phyloP scores from a whole-genome alignment of 768 basidiomycete genomes.

The Pholiota microspora region DNA sequence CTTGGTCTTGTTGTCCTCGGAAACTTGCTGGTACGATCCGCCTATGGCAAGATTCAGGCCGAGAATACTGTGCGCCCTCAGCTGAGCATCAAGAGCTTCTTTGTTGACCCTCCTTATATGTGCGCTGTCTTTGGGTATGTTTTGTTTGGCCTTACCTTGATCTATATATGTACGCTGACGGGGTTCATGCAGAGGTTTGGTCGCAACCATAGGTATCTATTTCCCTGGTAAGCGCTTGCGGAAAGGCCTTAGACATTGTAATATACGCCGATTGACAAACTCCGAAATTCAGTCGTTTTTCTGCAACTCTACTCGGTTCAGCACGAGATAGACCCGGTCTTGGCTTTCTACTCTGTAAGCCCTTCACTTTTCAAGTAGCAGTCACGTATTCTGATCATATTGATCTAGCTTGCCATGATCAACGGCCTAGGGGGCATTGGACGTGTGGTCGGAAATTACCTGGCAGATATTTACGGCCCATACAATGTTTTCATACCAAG shows the following conservation, averaged over 20 bases:
- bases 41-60: background rate
- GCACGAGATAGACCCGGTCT: conserved; percentile 35
- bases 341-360: conserved; percentile 50
- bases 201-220: conserved; percentile 15
- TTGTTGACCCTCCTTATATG: conserved; percentile 26
- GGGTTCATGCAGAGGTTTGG: conserved; percentile 3
- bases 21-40: conserved; percentile 23
- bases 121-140: conserved; percentile 20
- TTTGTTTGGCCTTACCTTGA: background rate
- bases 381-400: background rate
- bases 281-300: conserved; percentile 38
- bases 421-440: conserved; percentile 30
- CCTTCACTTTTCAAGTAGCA: background rate
- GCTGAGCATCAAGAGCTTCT: conserved; percentile 23
- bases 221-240: conserved; percentile 41
- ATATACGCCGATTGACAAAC: no score
- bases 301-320: conserved; percentile 45
- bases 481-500: conserved; percentile 30
- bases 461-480: conserved; percentile 30
- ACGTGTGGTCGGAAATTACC: conserved; percentile 27
- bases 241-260: no score
- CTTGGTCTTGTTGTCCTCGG: conserved; percentile 21
- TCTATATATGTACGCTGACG: conserved; percentile 9
- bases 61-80: conserved; percentile 1
- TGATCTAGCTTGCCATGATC: conserved; percentile 33